Evolutionary conservation across 495 filamentous ascomycete species (phyloP).

Genomic region (Choiromyces venosus): DNA sequence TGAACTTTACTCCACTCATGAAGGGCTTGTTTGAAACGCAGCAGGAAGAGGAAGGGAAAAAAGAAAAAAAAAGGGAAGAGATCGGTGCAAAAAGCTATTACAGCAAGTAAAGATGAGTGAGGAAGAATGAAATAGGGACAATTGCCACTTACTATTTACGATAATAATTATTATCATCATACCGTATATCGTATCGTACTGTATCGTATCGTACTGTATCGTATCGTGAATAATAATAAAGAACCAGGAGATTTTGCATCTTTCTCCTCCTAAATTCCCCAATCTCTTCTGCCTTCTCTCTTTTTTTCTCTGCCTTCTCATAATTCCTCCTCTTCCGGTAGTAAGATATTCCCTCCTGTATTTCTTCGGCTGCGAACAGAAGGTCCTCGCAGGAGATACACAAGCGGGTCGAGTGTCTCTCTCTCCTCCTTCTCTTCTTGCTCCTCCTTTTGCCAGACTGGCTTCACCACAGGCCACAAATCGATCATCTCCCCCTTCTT

Average conservation of each 20-base stretch:
- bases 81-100: background rate
- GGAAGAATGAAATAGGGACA: background rate
- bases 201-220: background rate
- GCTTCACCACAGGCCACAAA: background rate
- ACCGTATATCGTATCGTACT: background rate
- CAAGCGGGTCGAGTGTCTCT: slow-evolving; percentile 2
- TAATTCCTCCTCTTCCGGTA: background rate
- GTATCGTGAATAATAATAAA: background rate
- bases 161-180: no score
- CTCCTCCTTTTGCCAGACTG: background rate
- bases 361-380: slow-evolving; percentile 2
- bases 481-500: background rate
- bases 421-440: background rate
- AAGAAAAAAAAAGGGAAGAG: background rate
- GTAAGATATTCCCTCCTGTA: no score
- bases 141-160: background rate
- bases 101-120: background rate
- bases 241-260: background rate
- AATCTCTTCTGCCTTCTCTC: background rate
- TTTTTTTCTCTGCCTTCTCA: background rate
- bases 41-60: no score
- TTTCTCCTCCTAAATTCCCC: background rate
- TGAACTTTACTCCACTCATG: background rate
- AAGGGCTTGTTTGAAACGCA: background rate
- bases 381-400: slow-evolving; percentile 1